Evolutionary conservation across 2,329 filamentous ascomycete genomes (phyloP), one percentile per base, ranked within the genome.

Genomic region (Ceratocystis ficicola): DNA sequence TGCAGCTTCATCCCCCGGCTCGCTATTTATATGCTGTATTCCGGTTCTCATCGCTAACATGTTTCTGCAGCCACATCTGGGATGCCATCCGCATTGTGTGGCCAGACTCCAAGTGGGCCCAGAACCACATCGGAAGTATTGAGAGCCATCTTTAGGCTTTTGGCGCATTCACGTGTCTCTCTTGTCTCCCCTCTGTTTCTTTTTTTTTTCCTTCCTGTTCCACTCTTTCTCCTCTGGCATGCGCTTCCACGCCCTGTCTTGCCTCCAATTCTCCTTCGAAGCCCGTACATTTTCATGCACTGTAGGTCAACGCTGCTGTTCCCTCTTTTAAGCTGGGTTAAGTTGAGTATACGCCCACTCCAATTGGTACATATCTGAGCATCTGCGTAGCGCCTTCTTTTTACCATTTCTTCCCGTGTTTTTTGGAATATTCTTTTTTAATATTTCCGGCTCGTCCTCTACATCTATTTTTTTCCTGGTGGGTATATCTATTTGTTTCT

Each of bases 61-160:
- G 59, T 36, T 44, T 69, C 68, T 67, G 70, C 70, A 90, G 89
- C 69, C 88, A 95, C 75, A 93, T 97, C 68, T 96, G 91, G 90
- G 93, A 97, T 76, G 93, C 91, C 30, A 86, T 99, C 74, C 85
- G 87, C 67, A 80, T 88, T 69, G 87, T 99, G 69, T 99, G 94
- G 94, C 94, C 94, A 1, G 90, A 95, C 71, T 86, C 83, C 50
- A 83, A 88, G 71, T 95, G 91, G 88, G 88, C 90, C 22, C 86
- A 86, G 68, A 85, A 90, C 72, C 28, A 68, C 25, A 80, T 85
- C 75, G 81, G 85, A 67, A 82, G 84, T 59, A 79, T 94, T 68
- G 90, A 96, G 76, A 92, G 88, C 75, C 84, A 89, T 70, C 77
- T 96, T 76, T 96, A 80, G 79, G 70, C 41, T 50, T 20, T 30